These are phyloP conservation scores for Skeletonema potamos DNA, from an alignment of 108 stramenopile species.

Conservation along the genomic window DNA sequence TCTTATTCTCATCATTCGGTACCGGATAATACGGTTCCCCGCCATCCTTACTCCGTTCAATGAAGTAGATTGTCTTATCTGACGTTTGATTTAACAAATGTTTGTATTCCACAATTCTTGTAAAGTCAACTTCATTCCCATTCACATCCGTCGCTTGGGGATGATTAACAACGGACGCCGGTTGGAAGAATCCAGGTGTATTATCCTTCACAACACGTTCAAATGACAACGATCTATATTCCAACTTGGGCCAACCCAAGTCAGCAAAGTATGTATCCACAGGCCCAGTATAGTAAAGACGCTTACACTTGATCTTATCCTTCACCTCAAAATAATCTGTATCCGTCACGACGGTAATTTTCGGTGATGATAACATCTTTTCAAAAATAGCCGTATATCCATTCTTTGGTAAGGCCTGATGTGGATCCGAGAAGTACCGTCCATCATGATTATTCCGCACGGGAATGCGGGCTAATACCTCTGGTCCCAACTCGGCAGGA, in stretches of 20 bases:
- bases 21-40: constrained; percentile 88
- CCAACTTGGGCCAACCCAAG: constrained; percentile 64
- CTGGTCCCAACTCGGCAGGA: constrained; percentile 70
- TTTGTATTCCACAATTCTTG: constrained; percentile 74
- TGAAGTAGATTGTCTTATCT: constrained; percentile 56
- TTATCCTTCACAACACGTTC: constrained; percentile 59
- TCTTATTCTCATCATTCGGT: constrained; percentile 69
- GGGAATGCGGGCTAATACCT: constrained; percentile 76
- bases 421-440: constrained; percentile 74
- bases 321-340: constrained; percentile 71
- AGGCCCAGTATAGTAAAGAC: constrained; percentile 73
- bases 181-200: constrained; percentile 49
- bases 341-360: constrained; percentile 59
- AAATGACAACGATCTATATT: constrained; percentile 79
- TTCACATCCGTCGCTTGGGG: constrained; percentile 43
- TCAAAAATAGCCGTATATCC: constrained; percentile 80
- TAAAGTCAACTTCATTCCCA: constrained; percentile 43
- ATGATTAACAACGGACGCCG: constrained; percentile 69
- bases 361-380: constrained; percentile 55
- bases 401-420: constrained; percentile 72
- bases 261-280: constrained; percentile 79
- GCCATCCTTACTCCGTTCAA: constrained; percentile 57
- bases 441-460: constrained; percentile 65
- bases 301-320: constrained; percentile 50
- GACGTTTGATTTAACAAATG: constrained; percentile 76